Conservation (phyloP, 208 protist species). For the Leishmania braziliensis region DNA sequence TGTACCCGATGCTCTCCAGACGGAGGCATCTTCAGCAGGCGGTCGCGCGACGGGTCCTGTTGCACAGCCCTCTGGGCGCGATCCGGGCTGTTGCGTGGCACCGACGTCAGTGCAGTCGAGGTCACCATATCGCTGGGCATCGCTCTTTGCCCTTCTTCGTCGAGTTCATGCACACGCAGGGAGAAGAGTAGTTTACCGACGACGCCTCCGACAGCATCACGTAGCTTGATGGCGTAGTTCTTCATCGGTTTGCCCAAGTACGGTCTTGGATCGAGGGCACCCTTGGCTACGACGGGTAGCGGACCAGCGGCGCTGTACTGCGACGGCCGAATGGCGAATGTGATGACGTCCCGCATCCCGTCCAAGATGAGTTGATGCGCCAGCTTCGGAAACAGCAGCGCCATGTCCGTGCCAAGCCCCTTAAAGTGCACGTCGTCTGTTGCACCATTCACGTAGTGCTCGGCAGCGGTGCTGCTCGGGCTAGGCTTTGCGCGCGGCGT, state of each 20-base stretch:
- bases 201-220: conserved; percentile 59
- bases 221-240: conserved; percentile 90
- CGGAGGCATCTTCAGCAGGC: conserved; percentile 12
- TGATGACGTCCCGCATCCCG: conserved; percentile 54
- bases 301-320: conserved; percentile 45
- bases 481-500: conserved; percentile 43
- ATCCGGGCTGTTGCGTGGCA: not conserved
- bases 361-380: conserved; percentile 37
- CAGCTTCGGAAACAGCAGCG: conserved; percentile 48
- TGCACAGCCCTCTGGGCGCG: not conserved
- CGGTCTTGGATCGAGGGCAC: conserved; percentile 67
- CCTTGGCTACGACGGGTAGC: conserved; percentile 73
- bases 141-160: not conserved
- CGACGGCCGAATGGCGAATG: conserved; percentile 64
- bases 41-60: conserved; percentile 24
- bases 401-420: conserved; percentile 57
- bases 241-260: conserved; percentile 74
- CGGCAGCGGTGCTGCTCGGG: not conserved
- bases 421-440: conserved; percentile 60
- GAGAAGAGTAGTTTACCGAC: conserved; percentile 84
- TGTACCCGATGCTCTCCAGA: not conserved
- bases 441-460: conserved; percentile 12
- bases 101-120: conserved; percentile 1
- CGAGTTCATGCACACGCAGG: conserved; percentile 52
- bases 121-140: not conserved